Percentiles rank a stretch among this genome's conserved stretches.
phyloP scores from a whole-genome alignment of 2,329 filamentous ascomycete species.

The Botrytis fabae region DNA sequence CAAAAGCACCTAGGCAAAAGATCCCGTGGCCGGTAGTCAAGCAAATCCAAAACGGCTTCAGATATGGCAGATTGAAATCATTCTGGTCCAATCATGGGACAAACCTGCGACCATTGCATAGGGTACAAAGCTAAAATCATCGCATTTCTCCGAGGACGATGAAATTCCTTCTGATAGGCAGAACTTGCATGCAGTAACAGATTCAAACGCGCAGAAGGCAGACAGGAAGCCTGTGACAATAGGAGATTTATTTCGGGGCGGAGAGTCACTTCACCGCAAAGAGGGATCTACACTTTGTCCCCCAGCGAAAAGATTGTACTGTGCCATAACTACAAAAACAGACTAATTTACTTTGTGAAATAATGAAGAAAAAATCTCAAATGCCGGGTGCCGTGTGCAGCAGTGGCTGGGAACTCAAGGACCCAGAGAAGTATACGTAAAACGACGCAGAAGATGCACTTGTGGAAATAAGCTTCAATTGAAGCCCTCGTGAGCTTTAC shows the following conservation, averaged over 20 bases:
- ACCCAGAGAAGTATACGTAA: neutral
- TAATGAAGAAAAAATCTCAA: neutral
- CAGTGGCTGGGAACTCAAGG: neutral
- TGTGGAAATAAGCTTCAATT: constrained; percentile 11
- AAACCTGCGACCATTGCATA: neutral
- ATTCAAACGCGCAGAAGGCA: constrained; percentile 15
- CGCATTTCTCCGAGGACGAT: neutral
- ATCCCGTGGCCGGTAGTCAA: neutral
- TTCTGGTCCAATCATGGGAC: neutral
- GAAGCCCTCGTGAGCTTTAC: neutral
- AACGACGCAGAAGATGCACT: constrained; percentile 1
- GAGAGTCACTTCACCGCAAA: neutral
- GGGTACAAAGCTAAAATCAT: constrained; percentile 3
- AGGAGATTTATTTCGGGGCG: constrained; percentile 8
- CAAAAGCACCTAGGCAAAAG: neutral
- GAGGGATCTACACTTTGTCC: neutral
- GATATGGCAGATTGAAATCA: constrained; percentile 16
- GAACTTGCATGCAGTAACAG: neutral
- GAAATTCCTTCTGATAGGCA: neutral
- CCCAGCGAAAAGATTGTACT: neutral
- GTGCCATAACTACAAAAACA: neutral
- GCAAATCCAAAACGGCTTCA: constrained; percentile 3
- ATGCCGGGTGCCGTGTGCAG: constrained; percentile 4
- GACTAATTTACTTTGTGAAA: neutral
- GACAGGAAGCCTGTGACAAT: neutral